A percentile compares a stretch with the other conserved stretches of the same genome.
These are phyloP conservation scores for Hypoxylon lenormandii DNA, from an alignment of 495 filamentous ascomycete genomes.

Conservation along the genomic window DNA sequence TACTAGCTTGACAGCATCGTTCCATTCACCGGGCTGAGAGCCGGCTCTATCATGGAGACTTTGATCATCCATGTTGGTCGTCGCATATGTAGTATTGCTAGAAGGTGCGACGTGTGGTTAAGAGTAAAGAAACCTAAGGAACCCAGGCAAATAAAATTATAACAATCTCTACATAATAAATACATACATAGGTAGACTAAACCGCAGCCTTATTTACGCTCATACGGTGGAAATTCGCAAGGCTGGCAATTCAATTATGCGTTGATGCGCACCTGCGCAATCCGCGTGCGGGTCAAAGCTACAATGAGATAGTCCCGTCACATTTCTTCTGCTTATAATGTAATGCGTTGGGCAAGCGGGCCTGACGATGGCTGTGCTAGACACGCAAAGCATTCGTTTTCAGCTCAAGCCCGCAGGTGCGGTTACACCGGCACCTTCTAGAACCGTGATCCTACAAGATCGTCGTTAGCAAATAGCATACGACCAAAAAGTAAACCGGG, in stretches of 20 bases:
- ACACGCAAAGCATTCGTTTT: too few species aligned
- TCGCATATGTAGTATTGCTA: background rate
- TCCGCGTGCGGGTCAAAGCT: slow-evolving; percentile 1
- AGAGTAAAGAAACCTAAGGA: too few species aligned
- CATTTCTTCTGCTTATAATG: too few species aligned
- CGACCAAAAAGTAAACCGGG: too few species aligned
- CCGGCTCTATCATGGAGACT: background rate
- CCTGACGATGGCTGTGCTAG: background rate
- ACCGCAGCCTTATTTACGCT: slow-evolving; percentile 5
- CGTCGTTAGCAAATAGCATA: too few species aligned
- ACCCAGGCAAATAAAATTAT: background rate
- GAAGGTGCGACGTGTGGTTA: too few species aligned
- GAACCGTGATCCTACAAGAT: too few species aligned
- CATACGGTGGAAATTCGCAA: background rate
- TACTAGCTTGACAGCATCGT: background rate
- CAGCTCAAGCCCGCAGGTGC: too few species aligned
- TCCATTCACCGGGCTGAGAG: background rate
- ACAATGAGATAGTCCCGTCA: too few species aligned
- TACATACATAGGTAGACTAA: too few species aligned
- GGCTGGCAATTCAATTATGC: slow-evolving; percentile 21
- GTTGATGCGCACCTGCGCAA: slow-evolving; percentile 36
- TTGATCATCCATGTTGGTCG: slow-evolving; percentile 8
- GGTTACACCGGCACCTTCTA: too few species aligned
- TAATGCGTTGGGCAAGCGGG: background rate
- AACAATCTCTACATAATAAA: background rate